phyloP scores from a whole-genome alignment of 2,329 filamentous ascomycete genomes.

The Parafenestella ontariensis region DNA sequence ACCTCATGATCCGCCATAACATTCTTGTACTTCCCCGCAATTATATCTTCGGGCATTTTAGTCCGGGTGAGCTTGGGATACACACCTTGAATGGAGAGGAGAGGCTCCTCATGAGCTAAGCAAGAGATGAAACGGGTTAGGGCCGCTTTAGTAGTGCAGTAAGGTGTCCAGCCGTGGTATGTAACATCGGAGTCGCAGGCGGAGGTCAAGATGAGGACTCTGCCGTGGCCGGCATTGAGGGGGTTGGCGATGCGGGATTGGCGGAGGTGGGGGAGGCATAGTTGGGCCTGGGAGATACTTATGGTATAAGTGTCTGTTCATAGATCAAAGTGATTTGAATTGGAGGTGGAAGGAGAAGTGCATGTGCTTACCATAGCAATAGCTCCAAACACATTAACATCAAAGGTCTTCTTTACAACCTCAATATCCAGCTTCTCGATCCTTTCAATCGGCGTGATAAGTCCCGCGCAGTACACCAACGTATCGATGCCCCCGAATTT shows the following conservation, averaged over 20 bases:
- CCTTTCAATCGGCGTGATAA: slow-evolving; percentile 31
- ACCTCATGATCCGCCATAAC: slow-evolving; percentile 38
- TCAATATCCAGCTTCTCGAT: slow-evolving; percentile 27
- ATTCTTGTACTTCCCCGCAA: slow-evolving; percentile 26
- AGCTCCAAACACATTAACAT: slow-evolving; percentile 35
- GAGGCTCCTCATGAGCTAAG: slow-evolving; percentile 34
- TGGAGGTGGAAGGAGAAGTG: not conserved
- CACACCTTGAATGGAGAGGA: slow-evolving; percentile 30
- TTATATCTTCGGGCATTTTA: slow-evolving; percentile 31
- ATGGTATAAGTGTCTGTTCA: not conserved
- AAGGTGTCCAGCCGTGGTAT: slow-evolving; percentile 34
- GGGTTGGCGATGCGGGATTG: slow-evolving; percentile 14
- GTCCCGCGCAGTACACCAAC: slow-evolving; percentile 31
- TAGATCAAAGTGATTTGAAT: not conserved
- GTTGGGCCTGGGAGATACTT: slow-evolving; percentile 26
- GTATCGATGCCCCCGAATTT: slow-evolving; percentile 28
- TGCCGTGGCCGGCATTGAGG: slow-evolving; percentile 27
- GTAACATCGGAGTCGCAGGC: slow-evolving; percentile 29
- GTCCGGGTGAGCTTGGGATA: slow-evolving; percentile 37
- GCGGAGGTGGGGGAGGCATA: slow-evolving; percentile 27
- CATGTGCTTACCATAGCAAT: slow-evolving; percentile 33
- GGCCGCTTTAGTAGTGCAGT: slow-evolving; percentile 35
- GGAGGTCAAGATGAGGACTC: slow-evolving; percentile 28
- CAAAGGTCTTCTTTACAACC: slow-evolving; percentile 24
- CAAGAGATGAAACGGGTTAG: slow-evolving; percentile 32